Evolutionary conservation across 306 rosid species (phyloP).

Genomic region (Lotus japonicus): DNA sequence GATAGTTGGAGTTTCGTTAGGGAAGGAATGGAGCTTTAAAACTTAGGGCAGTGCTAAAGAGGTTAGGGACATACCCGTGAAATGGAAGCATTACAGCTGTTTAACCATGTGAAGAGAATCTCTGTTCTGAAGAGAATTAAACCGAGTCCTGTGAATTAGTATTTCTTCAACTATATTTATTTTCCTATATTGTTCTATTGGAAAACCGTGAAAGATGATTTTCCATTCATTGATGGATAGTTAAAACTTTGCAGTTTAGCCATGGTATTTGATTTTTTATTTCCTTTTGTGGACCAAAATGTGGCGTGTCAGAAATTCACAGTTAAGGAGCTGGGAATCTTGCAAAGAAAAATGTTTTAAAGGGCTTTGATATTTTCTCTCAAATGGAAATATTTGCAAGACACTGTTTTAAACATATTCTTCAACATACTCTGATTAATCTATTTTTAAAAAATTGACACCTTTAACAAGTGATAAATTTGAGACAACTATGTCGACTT

Average conservation of each 20-base stretch:
- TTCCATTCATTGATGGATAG: slow-evolving; percentile 17
- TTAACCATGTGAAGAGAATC: slow-evolving; percentile 29
- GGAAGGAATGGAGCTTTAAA: slow-evolving; percentile 20
- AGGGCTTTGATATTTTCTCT: slow-evolving; percentile 1
- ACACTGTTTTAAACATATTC: no score
- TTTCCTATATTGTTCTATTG: neutral
- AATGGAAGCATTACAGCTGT: slow-evolving; percentile 31
- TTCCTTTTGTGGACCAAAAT: neutral
- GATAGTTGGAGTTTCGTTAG: slow-evolving; percentile 25
- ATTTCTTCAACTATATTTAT: slow-evolving; percentile 15
- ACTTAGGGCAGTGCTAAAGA: slow-evolving; percentile 30
- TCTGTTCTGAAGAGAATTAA: slow-evolving; percentile 22
- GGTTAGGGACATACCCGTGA: slow-evolving; percentile 18
- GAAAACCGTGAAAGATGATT: neutral
- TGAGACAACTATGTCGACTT: no score
- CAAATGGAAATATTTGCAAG: neutral
- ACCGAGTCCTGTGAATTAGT: slow-evolving; percentile 22
- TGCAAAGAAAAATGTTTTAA: neutral
- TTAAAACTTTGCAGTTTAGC: neutral
- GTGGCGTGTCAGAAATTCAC: slow-evolving; percentile 3
- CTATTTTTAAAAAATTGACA: no score
- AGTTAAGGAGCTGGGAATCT: neutral
- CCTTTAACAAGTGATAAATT: no score
- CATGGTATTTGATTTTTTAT: slow-evolving; percentile 5
- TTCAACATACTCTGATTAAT: no score